These are phyloP conservation scores for Mytilinidion resinicola DNA, from an alignment of 495 filamentous ascomycete species.

Conservation along the genomic window DNA sequence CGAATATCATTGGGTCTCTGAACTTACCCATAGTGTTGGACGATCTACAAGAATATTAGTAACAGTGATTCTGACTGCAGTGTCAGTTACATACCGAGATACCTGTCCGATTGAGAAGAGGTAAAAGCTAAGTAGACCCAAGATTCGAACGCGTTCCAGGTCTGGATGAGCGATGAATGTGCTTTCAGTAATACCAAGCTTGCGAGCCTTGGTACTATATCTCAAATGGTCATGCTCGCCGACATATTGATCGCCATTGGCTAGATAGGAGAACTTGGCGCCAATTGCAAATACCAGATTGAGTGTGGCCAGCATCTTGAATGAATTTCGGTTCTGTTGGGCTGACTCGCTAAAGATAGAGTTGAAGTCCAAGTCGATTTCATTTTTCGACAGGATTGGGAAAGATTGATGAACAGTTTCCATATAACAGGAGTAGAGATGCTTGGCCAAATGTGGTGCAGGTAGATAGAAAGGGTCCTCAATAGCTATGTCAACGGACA, in stretches of 20 bases:
- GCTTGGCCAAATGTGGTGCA: slow-evolving; percentile 44
- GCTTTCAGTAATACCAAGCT: slow-evolving; percentile 46
- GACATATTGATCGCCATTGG: slow-evolving; percentile 39
- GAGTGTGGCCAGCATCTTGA: slow-evolving; percentile 51
- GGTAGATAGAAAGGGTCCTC: slow-evolving; percentile 49
- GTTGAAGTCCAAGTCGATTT: slow-evolving; percentile 41
- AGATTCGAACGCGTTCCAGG: slow-evolving; percentile 53
- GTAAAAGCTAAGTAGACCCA: slow-evolving; percentile 55
- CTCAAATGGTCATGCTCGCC: slow-evolving; percentile 48
- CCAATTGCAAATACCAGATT: slow-evolving; percentile 61
- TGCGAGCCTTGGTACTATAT: slow-evolving; percentile 51
- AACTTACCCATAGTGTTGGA: too few species aligned
- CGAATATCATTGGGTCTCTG: too few species aligned
- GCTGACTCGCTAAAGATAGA: slow-evolving; percentile 38
- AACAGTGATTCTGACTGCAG: not conserved
- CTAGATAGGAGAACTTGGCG: slow-evolving; percentile 46
- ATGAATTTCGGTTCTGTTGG: slow-evolving; percentile 16
- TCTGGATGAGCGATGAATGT: slow-evolving; percentile 49
- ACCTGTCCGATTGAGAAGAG: slow-evolving; percentile 52
- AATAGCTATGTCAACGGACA: slow-evolving; percentile 39
- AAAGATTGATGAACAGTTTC: slow-evolving; percentile 53
- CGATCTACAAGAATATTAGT: too few species aligned
- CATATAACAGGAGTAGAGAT: slow-evolving; percentile 53
- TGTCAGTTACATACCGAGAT: slow-evolving; percentile 47
- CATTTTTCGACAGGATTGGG: slow-evolving; percentile 51